These are phyloP conservation scores for Trichoderma brevicompactum DNA, from an alignment of 2,329 filamentous ascomycete species.

Conservation along the genomic window DNA sequence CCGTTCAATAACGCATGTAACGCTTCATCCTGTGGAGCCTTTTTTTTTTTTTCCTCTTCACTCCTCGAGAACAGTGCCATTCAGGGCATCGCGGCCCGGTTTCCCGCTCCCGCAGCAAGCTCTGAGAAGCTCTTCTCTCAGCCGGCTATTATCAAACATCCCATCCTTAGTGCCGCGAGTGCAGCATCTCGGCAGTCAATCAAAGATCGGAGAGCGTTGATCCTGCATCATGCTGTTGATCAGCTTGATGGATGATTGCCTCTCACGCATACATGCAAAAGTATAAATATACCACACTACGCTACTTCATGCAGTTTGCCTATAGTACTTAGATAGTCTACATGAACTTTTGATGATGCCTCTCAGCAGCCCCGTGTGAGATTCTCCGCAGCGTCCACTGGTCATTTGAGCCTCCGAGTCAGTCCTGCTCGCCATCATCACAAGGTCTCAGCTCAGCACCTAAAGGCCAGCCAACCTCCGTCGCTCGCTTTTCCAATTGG, in stretches of 20 bases:
- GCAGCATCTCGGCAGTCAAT: slow-evolving; percentile 16
- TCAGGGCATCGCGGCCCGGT: slow-evolving; percentile 7
- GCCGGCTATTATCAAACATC: not conserved
- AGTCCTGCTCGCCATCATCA: slow-evolving; percentile 3
- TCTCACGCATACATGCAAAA: not conserved
- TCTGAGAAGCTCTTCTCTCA: not conserved
- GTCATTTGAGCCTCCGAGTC: slow-evolving; percentile 5
- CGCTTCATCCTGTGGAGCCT: not conserved
- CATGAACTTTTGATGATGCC: not conserved
- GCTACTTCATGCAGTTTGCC: not conserved
- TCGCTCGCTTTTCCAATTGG: slow-evolving; percentile 14
- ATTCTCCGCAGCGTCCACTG: slow-evolving; percentile 9
- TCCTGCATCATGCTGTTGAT: not conserved
- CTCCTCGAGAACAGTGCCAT: not conserved
- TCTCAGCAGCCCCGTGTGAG: not conserved
- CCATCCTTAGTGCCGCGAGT: not conserved
- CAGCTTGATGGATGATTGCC: not conserved
- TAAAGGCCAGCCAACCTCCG: not conserved
- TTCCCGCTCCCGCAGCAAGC: slow-evolving; percentile 16
- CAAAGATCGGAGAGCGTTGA: not conserved
- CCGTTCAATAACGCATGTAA: not conserved
- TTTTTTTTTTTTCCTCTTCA: not conserved
- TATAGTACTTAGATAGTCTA: not conserved
- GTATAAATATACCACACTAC: not conserved
- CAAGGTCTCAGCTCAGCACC: slow-evolving; percentile 5